phyloP scores from a whole-genome alignment of 192 early-diverging fungal species.

The Gamsiella multidivaricata region DNA sequence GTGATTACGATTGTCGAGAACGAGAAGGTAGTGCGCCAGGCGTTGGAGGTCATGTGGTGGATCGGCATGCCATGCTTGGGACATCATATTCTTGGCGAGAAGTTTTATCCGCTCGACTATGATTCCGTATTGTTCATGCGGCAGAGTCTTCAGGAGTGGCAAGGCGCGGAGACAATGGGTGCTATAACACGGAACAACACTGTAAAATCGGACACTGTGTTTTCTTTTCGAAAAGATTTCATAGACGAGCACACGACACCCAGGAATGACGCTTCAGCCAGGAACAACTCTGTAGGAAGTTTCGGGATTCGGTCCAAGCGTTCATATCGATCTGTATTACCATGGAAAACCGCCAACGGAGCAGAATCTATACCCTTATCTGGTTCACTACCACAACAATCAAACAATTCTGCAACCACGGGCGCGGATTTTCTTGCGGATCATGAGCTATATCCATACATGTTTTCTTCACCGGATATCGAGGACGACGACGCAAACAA shows the following conservation, averaged over 20 bases:
- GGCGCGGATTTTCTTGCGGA: conserved; percentile 30
- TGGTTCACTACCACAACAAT: neutral
- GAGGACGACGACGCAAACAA: neutral
- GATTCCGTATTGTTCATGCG: conserved; percentile 28
- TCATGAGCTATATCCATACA: conserved; percentile 47
- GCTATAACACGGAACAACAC: conserved; percentile 9
- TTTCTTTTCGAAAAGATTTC: conserved; percentile 22
- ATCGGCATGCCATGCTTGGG: conserved; percentile 25
- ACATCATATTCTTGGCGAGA: conserved; percentile 27
- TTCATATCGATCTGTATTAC: conserved; percentile 16
- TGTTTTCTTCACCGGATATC: conserved; percentile 22
- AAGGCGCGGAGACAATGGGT: neutral
- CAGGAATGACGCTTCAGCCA: neutral
- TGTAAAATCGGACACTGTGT: conserved; percentile 13
- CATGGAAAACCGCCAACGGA: conserved; percentile 1
- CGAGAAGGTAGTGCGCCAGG: conserved; percentile 43
- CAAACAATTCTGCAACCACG: neutral
- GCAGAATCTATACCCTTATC: neutral
- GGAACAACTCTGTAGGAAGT: conserved; percentile 13
- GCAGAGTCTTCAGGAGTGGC: conserved; percentile 1
- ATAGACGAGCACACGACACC: conserved; percentile 18
- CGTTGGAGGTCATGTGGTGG: conserved; percentile 59
- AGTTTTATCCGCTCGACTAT: conserved; percentile 36
- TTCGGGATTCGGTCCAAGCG: conserved; percentile 9
- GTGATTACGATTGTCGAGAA: conserved; percentile 58